Conservation (phyloP, 1,139 yeast genomes). For the Suhomyces wounanorum region DNA sequence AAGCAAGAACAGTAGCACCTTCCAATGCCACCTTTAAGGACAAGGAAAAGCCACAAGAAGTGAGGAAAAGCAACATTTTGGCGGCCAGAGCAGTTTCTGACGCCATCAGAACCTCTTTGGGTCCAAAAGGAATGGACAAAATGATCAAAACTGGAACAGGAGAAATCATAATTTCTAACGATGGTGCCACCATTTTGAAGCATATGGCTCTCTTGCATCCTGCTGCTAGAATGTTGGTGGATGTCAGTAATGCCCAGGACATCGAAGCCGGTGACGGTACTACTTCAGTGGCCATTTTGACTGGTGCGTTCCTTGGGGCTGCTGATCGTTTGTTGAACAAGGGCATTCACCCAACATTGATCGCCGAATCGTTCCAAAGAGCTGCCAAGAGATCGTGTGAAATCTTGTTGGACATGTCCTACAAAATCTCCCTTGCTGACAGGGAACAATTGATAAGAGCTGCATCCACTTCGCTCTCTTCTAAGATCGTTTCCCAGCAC, state of each 20-base stretch:
- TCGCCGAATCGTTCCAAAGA: slow-evolving; percentile 92
- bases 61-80: slow-evolving; percentile 85
- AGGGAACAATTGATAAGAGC: slow-evolving; percentile 85
- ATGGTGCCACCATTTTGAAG: slow-evolving; percentile 94
- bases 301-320: slow-evolving; percentile 93
- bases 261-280: slow-evolving; percentile 99
- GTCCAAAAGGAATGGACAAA: slow-evolving; percentile 99
- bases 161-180: slow-evolving; percentile 92
- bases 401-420: slow-evolving; percentile 81
- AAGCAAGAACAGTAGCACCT: slow-evolving; percentile 41
- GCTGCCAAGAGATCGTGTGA: slow-evolving; percentile 90
- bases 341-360: slow-evolving; percentile 94
- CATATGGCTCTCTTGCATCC: slow-evolving; percentile 99
- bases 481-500: slow-evolving; percentile 94
- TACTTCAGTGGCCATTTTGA: slow-evolving; percentile 91
- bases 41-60: slow-evolving; percentile 97
- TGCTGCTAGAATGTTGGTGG: slow-evolving; percentile 97
- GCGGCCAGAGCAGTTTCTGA: slow-evolving; percentile 99
- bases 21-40: slow-evolving; percentile 90
- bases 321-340: slow-evolving; percentile 86
- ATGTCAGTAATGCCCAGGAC: slow-evolving; percentile 96
- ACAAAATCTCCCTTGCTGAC: slow-evolving; percentile 71
- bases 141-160: slow-evolving; percentile 95
- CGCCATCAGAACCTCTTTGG: slow-evolving; percentile 94
- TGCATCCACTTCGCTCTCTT: slow-evolving; percentile 89